These are phyloP conservation scores for Neoconidiobolus thromboides DNA, from an alignment of 371 early-diverging fungal genomes.

Conservation along the genomic window DNA sequence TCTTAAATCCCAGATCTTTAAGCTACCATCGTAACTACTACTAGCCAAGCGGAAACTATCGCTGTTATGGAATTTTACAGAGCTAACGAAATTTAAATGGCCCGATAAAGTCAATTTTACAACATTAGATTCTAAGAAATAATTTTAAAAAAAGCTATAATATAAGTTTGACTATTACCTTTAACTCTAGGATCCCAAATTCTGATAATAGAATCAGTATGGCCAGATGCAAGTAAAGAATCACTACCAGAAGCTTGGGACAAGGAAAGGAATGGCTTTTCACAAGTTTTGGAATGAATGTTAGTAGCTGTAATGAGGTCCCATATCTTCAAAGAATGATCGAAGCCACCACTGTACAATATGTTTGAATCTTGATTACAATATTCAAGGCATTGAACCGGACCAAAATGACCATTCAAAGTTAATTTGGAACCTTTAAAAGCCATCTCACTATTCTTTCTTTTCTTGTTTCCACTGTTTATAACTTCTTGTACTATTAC, in stretches of 20 bases:
- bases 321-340: slow-evolving; percentile 83
- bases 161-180: slow-evolving; percentile 16
- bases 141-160: slow-evolving; percentile 1
- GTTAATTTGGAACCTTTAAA: slow-evolving; percentile 6
- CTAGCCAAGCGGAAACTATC: slow-evolving; percentile 53
- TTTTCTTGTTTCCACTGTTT: slow-evolving; percentile 24
- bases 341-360: slow-evolving; percentile 77
- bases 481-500: slow-evolving; percentile 25
- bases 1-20: slow-evolving; percentile 89
- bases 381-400: slow-evolving; percentile 52
- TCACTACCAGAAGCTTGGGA: not conserved
- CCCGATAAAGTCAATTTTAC: slow-evolving; percentile 58
- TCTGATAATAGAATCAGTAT: slow-evolving; percentile 55
- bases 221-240: slow-evolving; percentile 67
- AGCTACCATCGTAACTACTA: slow-evolving; percentile 68
- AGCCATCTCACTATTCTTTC: slow-evolving; percentile 25
- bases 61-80: slow-evolving; percentile 69
- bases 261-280: slow-evolving; percentile 19
- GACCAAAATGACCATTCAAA: slow-evolving; percentile 62
- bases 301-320: slow-evolving; percentile 58
- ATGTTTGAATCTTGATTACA: slow-evolving; percentile 20
- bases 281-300: slow-evolving; percentile 42
- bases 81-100: slow-evolving; percentile 64
- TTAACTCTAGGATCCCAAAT: slow-evolving; percentile 78
- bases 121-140: slow-evolving; percentile 30